Evolutionary conservation across 2,329 filamentous ascomycete species (phyloP).

Genomic region (Talaromyces sp.): DNA sequence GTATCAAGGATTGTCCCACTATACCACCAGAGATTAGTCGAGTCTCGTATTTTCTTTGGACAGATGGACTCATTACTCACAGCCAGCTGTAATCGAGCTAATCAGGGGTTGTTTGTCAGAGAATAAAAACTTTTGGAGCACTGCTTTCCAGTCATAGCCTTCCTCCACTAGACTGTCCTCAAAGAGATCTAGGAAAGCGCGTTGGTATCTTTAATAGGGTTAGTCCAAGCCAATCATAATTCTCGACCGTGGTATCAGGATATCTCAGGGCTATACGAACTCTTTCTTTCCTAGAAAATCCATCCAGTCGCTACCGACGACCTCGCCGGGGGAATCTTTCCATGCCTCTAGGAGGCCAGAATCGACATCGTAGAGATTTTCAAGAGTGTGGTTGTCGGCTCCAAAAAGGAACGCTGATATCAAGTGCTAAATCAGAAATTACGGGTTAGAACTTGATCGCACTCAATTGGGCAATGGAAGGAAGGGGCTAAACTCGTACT

Average conservation of each 20-base stretch:
- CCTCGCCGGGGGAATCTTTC: slow-evolving; percentile 77
- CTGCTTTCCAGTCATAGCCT: slow-evolving; percentile 76
- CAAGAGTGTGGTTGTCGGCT: slow-evolving; percentile 65
- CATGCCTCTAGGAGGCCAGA: slow-evolving; percentile 69
- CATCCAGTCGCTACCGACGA: slow-evolving; percentile 78
- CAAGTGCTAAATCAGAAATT: slow-evolving; percentile 51
- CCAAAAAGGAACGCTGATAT: slow-evolving; percentile 82
- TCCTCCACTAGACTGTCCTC: slow-evolving; percentile 78
- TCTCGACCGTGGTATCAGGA: background rate
- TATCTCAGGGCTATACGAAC: slow-evolving; percentile 35
- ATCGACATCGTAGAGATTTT: slow-evolving; percentile 74
- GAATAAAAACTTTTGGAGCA: slow-evolving; percentile 73
- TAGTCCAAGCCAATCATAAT: background rate
- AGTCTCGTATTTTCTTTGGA: background rate
- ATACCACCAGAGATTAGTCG: background rate
- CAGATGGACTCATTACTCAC: slow-evolving; percentile 48
- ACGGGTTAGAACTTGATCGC: no score
- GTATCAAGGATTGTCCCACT: slow-evolving; percentile 91
- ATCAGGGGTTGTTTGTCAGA: slow-evolving; percentile 64
- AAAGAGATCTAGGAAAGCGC: slow-evolving; percentile 90
- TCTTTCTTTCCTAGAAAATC: slow-evolving; percentile 71
- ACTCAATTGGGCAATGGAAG: background rate
- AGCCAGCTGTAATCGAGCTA: slow-evolving; percentile 70
- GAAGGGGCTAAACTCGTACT: slow-evolving; percentile 37
- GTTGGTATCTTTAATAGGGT: slow-evolving; percentile 60